Evolutionary conservation across 164 flowering plant species (phyloP).

Genomic region (Magnolia sinica): DNA sequence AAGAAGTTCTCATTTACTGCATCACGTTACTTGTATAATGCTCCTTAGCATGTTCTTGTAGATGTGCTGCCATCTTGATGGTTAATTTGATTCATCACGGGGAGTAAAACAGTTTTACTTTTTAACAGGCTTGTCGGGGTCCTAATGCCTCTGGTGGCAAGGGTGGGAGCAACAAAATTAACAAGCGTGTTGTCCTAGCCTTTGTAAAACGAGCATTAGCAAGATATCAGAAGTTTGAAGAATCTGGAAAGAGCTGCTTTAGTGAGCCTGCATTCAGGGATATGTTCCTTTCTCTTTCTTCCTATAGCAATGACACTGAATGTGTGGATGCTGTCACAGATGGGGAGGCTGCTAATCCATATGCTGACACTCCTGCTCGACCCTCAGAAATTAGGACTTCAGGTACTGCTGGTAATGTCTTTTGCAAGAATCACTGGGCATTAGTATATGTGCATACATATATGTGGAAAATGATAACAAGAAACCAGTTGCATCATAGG

Average conservation of each 20-base stretch:
- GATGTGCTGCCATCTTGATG: background rate
- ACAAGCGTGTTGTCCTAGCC: conserved; percentile 68
- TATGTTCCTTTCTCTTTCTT: conserved; percentile 43
- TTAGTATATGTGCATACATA: too few species aligned
- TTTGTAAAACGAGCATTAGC: conserved; percentile 60
- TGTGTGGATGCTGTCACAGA: conserved; percentile 30
- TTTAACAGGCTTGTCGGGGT: conserved; percentile 54
- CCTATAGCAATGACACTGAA: conserved; percentile 32
- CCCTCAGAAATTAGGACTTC: conserved; percentile 39
- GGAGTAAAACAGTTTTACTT: background rate
- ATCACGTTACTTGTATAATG: too few species aligned
- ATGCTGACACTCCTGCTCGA: conserved; percentile 22
- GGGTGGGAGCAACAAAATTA: conserved; percentile 53
- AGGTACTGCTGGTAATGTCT: conserved; percentile 31
- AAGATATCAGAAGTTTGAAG: conserved; percentile 54
- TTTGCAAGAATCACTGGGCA: background rate
- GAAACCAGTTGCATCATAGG: too few species aligned
- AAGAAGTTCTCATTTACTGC: too few species aligned
- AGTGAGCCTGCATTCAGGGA: conserved; percentile 55
- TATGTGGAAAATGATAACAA: too few species aligned
- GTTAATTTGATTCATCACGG: background rate
- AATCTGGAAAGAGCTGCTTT: conserved; percentile 74
- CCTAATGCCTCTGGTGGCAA: conserved; percentile 59
- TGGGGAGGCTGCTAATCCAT: conserved; percentile 38
- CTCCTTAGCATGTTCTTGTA: too few species aligned